Evolutionary conservation across 2,329 filamentous ascomycete genomes (phyloP), one percentile per base, ranked within the genome.

Genomic region (Septoria petroselini): DNA sequence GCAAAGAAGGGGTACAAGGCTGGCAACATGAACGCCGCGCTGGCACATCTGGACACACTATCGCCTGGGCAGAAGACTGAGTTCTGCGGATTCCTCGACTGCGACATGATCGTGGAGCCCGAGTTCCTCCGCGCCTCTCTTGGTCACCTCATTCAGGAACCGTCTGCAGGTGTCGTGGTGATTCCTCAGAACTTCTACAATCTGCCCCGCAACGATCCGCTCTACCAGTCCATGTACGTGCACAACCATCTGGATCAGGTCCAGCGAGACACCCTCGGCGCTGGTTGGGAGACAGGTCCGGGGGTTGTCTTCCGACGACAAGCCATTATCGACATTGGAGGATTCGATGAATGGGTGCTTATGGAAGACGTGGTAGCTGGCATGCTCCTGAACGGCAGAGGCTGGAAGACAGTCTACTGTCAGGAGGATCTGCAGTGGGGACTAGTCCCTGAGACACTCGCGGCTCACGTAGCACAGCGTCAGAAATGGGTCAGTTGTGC

Each of bases 21-120:
- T 1, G 81, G 81, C 42, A 84, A 84, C 61, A 69, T 84, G 44
- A 84, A 83, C 66, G 78, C 80, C 48, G 82, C 78, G 27, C 53
- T 59, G n/a, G 30, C 9, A 8, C 47, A 55, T 33, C 21, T 35
- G 21, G 33, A 29, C 12, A 33, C 41, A 3, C 9, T 30, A n/a
- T 19, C 25, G 5, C 9, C 35, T 4, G 44, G 41, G 15, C 41
- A 44, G 17, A 43, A 34, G 15, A 27, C 33, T 2, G 19, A 12
- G 78, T 58, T 83, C 73, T 63, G 84, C 62, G 81, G 80, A n/a
- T 78, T 78, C 31, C 69, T 85, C 27, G 82, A 85, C 61, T 82
- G 81, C 15, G 82, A 85, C 62, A 85, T 85, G 82, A 84, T 85
- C 64, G 78, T 80, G 5, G 79, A 83, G 63, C 71, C 70, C 43